phyloP scores from a whole-genome alignment of 441 rosid genomes.

The Cnidoscolus chayamansa region DNA sequence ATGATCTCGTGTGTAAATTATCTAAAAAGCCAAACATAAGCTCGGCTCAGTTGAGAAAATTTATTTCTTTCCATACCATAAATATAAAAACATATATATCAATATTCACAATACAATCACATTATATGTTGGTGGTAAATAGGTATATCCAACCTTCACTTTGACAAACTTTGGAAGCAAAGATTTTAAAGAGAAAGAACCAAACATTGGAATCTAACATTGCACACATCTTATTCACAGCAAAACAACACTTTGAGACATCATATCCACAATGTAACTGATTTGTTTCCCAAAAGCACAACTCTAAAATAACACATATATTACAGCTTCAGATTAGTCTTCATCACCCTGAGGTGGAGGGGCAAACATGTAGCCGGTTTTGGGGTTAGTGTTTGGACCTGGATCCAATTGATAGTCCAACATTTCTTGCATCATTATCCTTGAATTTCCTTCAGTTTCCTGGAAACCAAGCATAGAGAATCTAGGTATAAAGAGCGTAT shows the following conservation, averaged over 20 bases:
- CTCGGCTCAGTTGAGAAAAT: no score
- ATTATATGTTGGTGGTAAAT: no score
- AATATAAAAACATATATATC: no score
- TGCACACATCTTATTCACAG: constrained; percentile 5
- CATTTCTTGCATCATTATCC: constrained; percentile 33
- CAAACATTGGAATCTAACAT: background rate
- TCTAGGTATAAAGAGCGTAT: background rate
- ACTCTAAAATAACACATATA: background rate
- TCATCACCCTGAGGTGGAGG: constrained; percentile 44
- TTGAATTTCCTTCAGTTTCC: constrained; percentile 34
- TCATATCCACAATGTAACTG: no score
- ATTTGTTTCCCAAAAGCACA: background rate
- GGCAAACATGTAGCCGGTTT: constrained; percentile 27
- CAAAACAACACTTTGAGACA: no score
- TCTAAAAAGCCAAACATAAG: no score
- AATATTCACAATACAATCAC: no score
- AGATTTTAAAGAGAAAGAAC: background rate
- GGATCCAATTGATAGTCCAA: constrained; percentile 50
- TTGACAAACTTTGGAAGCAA: no score
- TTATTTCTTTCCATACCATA: no score
- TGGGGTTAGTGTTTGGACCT: constrained; percentile 51
- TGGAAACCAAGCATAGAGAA: constrained; percentile 20
- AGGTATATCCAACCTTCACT: no score
- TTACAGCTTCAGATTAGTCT: background rate
- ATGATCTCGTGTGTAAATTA: no score